Percentiles rank a stretch among this genome's conserved stretches.
Evolutionary conservation across 116 monocot genomes (phyloP).

Genomic region (Iris pallida): DNA sequence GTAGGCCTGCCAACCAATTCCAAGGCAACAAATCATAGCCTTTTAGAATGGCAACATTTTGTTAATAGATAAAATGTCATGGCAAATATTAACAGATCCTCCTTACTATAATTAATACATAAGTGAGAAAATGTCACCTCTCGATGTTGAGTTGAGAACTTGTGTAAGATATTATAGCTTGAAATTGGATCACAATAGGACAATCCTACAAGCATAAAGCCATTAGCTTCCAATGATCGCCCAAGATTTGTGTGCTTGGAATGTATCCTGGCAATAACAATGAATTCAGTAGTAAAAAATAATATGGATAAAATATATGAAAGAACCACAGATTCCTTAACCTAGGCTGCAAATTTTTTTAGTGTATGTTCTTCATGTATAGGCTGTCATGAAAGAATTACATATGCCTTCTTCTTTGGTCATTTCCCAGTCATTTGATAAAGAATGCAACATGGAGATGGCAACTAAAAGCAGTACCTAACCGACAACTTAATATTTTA

Average conservation of each 20-base stretch:
- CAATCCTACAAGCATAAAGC: conserved; percentile 63
- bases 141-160: conserved; percentile 62
- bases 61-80: neutral
- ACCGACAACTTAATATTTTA: no score
- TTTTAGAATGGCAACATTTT: neutral
- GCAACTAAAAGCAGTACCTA: no score
- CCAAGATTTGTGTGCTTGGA: conserved; percentile 73
- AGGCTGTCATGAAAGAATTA: no score
- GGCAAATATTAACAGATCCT: no score
- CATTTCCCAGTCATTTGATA: no score
- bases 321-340: no score
- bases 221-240: conserved; percentile 71
- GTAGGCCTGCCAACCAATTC: conserved; percentile 46
- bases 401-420: no score
- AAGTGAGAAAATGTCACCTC: conserved; percentile 36
- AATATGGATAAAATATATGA: no score
- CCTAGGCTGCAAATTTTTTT: no score
- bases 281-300: neutral
- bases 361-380: no score
- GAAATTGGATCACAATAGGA: conserved; percentile 71
- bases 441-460: no score
- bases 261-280: conserved; percentile 30
- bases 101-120: neutral
- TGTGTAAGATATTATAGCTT: conserved; percentile 68
- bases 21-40: neutral